A percentile compares a stretch with the other conserved stretches of the same genome.
phyloP scores from a whole-genome alignment of 1,284 basidiomycete species.

The Phlebopus sp. region DNA sequence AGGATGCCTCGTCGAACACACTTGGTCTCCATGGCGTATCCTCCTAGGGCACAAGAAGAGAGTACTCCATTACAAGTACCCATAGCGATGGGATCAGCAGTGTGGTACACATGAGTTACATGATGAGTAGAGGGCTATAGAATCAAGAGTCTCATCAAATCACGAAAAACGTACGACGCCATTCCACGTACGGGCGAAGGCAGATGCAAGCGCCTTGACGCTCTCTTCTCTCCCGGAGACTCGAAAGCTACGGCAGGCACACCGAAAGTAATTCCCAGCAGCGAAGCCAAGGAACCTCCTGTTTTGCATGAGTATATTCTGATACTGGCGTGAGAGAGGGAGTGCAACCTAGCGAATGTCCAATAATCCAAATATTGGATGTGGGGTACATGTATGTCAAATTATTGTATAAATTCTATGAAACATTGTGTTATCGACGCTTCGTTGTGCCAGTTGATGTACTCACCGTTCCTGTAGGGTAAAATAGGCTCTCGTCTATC shows the following conservation, averaged over 20 bases:
- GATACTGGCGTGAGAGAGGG: conserved; percentile 12
- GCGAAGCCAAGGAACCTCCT: conserved; percentile 84
- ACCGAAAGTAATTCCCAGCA: conserved; percentile 92
- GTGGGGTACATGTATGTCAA: conserved; percentile 91
- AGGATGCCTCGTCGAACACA: conserved; percentile 30
- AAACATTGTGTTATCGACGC: not conserved
- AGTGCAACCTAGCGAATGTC: conserved; percentile 62
- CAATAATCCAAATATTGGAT: conserved; percentile 90
- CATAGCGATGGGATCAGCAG: conserved; percentile 85
- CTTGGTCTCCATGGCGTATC: conserved; percentile 78
- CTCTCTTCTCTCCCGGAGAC: conserved; percentile 87
- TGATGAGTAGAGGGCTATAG: conserved; percentile 67
- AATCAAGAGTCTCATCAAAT: conserved; percentile 3
- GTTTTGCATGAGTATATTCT: not conserved
- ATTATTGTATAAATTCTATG: conserved; percentile 89
- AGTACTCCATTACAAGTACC: conserved; percentile 77
- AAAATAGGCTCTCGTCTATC: conserved; percentile 85
- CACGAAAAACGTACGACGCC: not conserved
- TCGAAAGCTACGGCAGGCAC: conserved; percentile 88
- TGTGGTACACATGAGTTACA: conserved; percentile 83
- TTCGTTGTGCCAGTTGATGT: not conserved
- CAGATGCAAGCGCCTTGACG: conserved; percentile 84
- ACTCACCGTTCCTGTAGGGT: conserved; percentile 76
- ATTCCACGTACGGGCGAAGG: conserved; percentile 64
- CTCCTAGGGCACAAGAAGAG: conserved; percentile 69